These are phyloP conservation scores for Epicoccum nigrum DNA, from an alignment of 2,329 filamentous ascomycete species.

Conservation along the genomic window DNA sequence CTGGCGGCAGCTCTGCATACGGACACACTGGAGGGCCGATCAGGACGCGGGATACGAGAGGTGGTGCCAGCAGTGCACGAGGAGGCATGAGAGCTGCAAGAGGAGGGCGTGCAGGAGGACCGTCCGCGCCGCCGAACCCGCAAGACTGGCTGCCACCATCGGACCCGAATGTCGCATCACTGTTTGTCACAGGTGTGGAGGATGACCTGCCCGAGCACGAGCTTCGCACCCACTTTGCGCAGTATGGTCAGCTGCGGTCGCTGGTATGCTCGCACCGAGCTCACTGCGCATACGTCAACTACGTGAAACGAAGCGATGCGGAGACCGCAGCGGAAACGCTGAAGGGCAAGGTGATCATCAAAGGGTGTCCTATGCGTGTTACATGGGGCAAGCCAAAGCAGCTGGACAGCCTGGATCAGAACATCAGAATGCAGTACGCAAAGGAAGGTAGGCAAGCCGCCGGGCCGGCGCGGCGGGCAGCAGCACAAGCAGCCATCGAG, in stretches of 20 bases:
- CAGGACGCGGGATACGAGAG: slow-evolving; percentile 68
- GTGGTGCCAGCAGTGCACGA: slow-evolving; percentile 37
- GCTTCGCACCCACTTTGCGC: slow-evolving; percentile 86
- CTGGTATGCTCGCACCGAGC: slow-evolving; percentile 96
- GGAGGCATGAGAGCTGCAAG: slow-evolving; percentile 48
- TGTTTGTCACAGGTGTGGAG: slow-evolving; percentile 94
- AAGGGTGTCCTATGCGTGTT: slow-evolving; percentile 86
- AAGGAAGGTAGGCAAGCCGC: slow-evolving; percentile 68
- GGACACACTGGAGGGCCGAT: slow-evolving; percentile 70
- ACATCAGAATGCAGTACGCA: slow-evolving; percentile 80
- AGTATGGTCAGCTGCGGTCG: slow-evolving; percentile 87
- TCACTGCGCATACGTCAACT: slow-evolving; percentile 97
- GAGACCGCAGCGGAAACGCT: slow-evolving; percentile 85
- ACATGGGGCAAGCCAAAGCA: slow-evolving; percentile 94
- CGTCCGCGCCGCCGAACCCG: slow-evolving; percentile 78
- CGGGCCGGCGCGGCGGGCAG: slow-evolving; percentile 35
- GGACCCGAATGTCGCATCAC: slow-evolving; percentile 85
- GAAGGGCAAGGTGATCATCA: slow-evolving; percentile 86
- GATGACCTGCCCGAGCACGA: slow-evolving; percentile 94
- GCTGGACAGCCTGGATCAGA: slow-evolving; percentile 87
- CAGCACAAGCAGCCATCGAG: slow-evolving; percentile 50
- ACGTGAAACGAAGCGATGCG: slow-evolving; percentile 79
- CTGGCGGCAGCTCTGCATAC: slow-evolving; percentile 38
- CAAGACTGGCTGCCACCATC: slow-evolving; percentile 85
- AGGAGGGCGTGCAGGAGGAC: slow-evolving; percentile 57